Conservation (phyloP, 768 basidiomycete species). For the Butyriboletus loyo region DNA sequence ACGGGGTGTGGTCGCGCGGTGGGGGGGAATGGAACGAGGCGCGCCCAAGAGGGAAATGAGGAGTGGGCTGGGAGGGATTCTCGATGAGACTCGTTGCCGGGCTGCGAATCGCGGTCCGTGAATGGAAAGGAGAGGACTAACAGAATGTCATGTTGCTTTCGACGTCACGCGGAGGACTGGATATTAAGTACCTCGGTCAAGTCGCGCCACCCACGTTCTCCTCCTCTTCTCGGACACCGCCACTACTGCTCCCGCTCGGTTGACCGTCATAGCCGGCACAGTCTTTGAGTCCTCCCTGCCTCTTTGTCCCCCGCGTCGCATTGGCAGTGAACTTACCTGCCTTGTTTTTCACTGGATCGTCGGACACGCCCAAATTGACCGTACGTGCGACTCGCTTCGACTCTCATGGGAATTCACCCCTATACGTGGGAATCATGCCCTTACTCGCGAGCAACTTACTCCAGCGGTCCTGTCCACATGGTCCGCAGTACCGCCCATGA, state of each 20-base stretch:
- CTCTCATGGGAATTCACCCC: background rate
- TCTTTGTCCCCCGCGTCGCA: too few relatives aligned
- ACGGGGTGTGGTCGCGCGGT: background rate
- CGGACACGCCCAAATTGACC: background rate
- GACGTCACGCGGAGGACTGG: background rate
- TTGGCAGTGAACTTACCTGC: too few relatives aligned
- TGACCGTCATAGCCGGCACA: conserved; percentile 1
- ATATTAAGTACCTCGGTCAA: too few relatives aligned
- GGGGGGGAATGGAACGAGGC: background rate
- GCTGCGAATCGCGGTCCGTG: conserved; percentile 10
- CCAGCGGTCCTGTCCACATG: too few relatives aligned
- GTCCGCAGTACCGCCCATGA: too few relatives aligned
- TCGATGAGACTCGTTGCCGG: conserved; percentile 2
- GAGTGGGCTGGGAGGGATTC: conserved; percentile 5
- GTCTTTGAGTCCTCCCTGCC: too few relatives aligned
- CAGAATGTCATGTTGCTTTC: background rate
- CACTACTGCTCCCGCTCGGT: background rate
- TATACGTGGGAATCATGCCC: background rate
- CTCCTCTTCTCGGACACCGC: background rate
- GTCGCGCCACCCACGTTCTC: too few relatives aligned
- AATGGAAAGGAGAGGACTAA: conserved; percentile 1
- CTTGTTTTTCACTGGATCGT: background rate
- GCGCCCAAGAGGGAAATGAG: conserved; percentile 2
- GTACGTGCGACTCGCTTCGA: background rate
- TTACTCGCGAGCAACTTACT: background rate